Evolutionary conservation across 768 basidiomycete species (phyloP), one percentile per base, ranked within the genome.

Genomic region (Mycena filopes): DNA sequence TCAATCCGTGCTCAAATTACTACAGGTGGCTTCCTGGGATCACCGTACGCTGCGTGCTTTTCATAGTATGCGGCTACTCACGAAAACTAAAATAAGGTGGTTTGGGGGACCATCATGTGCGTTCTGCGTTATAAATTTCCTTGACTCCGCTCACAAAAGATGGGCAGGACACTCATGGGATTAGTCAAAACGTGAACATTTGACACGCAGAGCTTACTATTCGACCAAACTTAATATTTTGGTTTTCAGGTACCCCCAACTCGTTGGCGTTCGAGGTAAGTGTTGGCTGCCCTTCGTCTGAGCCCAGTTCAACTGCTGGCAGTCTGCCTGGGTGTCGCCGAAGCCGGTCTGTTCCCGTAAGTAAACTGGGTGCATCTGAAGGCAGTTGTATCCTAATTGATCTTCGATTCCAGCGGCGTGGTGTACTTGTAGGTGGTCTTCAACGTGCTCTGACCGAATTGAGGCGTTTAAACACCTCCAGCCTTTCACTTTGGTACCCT

Each of bases 401-500:
- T 26, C 6, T 21, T 25, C 21, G 15, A 25, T 21, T 26, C 18
- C 18, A 69, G 68, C 20, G 90, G 90, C 23, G 88, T 92, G 13
- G 84, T 86, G 2, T 93, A 90, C 77, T 92, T 89, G 90, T 90
- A 58, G 41, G 84, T 73, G 41, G 2, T 31, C 55, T 6, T n/a
- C n/a, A n/a, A n/a, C 4, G 50, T 31, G 21, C 15, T 25, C 8
- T 29, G 43, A 21, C 36, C 13, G 9, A 26, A 49, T 20, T 21
- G 36, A 55, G 4, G 41, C 4, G 43, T 54, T n/a, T n/a, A n/a
- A 53, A 28, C 18, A 55, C 5, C 18, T 31, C 8, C 25, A 89
- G 86, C 67, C 77, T 92, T 21, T 87, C 87, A 4, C 76, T 89
- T n/a, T 91, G 89, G 89, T 92, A 92, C 65, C 87, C 88, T 12